phyloP scores from a whole-genome alignment of 2,329 filamentous ascomycete species.

The Talaromyces islandicus region DNA sequence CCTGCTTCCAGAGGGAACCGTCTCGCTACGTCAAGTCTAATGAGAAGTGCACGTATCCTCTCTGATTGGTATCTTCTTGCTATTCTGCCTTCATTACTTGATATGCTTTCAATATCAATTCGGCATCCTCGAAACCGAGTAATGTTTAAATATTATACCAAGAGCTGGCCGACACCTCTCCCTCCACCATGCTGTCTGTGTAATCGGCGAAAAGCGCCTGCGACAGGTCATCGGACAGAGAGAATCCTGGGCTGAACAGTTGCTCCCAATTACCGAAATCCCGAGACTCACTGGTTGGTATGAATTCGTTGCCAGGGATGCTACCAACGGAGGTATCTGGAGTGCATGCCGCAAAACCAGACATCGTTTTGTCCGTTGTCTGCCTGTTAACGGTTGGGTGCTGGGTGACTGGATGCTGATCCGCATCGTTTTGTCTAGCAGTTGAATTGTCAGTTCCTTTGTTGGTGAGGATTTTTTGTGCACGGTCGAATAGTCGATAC shows the following conservation, averaged over 20 bases:
- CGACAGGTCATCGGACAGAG: not conserved
- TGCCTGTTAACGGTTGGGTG: not conserved
- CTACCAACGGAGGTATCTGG: not conserved
- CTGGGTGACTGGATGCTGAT: not conserved
- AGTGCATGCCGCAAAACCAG: not conserved
- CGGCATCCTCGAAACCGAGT: no score
- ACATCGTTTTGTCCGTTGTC: not conserved
- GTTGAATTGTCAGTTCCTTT: not conserved
- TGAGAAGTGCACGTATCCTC: no score
- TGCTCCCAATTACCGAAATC: not conserved
- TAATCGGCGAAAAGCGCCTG: not conserved
- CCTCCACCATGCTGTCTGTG: not conserved
- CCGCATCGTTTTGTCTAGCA: not conserved
- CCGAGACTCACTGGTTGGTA: not conserved
- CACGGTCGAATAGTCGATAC: conserved; percentile 1
- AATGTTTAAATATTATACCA: not conserved
- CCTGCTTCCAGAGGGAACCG: no score
- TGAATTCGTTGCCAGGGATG: not conserved
- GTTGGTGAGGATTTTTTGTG: not conserved
- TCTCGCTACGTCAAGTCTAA: no score
- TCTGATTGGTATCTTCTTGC: no score
- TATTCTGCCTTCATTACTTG: no score
- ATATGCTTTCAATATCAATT: no score
- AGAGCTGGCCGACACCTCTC: not conserved
- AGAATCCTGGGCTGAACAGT: not conserved